phyloP scores from a whole-genome alignment of 805 yeast species.

The Isabelozyma heimii region DNA sequence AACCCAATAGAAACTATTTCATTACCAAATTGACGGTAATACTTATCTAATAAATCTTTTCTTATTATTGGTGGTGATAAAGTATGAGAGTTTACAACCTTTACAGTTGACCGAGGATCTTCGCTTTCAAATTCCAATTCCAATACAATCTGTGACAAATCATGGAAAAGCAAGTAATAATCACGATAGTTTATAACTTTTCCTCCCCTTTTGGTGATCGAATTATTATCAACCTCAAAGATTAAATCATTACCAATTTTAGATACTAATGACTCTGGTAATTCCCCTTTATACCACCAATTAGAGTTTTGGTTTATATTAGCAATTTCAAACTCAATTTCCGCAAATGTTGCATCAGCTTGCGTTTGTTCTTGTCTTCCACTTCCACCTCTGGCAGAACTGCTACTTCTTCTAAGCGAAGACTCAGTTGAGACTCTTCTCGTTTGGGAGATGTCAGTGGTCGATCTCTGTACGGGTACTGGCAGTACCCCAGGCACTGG shows the following conservation, averaged over 20 bases:
- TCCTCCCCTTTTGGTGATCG: conserved; percentile 56
- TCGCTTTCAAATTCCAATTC: conserved; percentile 54
- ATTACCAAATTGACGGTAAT: conserved; percentile 51
- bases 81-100: conserved; percentile 21
- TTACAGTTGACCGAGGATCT: conserved; percentile 53
- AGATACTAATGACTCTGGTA: conserved; percentile 52
- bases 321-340: conserved; percentile 28
- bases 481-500: conserved; percentile 4
- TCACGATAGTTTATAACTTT: conserved; percentile 51
- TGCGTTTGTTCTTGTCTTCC: conserved; percentile 18
- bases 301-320: conserved; percentile 23
- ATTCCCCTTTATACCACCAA: conserved; percentile 69
- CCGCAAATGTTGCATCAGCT: conserved; percentile 23
- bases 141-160: conserved; percentile 64
- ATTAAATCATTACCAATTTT: conserved; percentile 48
- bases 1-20: conserved; percentile 38
- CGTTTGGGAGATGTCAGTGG: conserved; percentile 6
- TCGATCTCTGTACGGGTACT: neutral
- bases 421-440: conserved; percentile 14
- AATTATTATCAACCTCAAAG: conserved; percentile 63
- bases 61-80: conserved; percentile 44
- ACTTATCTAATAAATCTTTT: conserved; percentile 48
- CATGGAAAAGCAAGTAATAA: conserved; percentile 69
- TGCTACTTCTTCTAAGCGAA: conserved; percentile 9
- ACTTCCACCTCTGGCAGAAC: conserved; percentile 7